Percentiles rank a stretch among this genome's conserved stretches.
Conservation (phyloP, 352 stramenopile species). For the Phytopythium kandeliae region DNA sequence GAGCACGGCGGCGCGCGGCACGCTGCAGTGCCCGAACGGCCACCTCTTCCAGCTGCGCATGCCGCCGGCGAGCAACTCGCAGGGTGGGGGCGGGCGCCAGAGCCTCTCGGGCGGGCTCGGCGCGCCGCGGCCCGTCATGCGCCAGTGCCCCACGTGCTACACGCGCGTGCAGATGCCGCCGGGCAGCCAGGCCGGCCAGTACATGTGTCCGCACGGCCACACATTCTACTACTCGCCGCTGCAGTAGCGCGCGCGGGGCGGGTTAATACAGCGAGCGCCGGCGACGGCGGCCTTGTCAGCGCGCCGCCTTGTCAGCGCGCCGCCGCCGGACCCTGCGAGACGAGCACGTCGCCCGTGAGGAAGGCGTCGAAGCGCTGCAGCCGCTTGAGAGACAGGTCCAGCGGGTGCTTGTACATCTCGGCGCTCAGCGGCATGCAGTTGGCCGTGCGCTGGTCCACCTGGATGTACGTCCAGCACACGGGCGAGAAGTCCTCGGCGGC, state of each 20-base stretch:
- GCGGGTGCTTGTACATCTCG: constrained; percentile 82
- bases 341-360: constrained; percentile 63
- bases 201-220: constrained; percentile 86
- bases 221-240: constrained; percentile 83
- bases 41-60: constrained; percentile 74
- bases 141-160: constrained; percentile 82
- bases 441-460: constrained; percentile 74
- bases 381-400: constrained; percentile 73
- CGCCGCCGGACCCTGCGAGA: constrained; percentile 30
- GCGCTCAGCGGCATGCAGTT: constrained; percentile 59
- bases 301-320: constrained; percentile 1
- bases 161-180: constrained; percentile 86
- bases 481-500: constrained; percentile 41
- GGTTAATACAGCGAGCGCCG: constrained; percentile 2
- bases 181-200: constrained; percentile 77
- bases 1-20: constrained; percentile 61
- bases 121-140: constrained; percentile 58
- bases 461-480: constrained; percentile 81
- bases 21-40: constrained; percentile 69
- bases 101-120: constrained; percentile 22
- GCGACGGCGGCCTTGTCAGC: too few species aligned
- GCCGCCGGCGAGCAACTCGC: constrained; percentile 41
- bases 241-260: constrained; percentile 17
- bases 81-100: constrained; percentile 18
- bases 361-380: constrained; percentile 71